Evolutionary conservation across 306 rosid genomes (phyloP), one percentile per base, ranked within the genome.

Genomic region (Sindora glabra): DNA sequence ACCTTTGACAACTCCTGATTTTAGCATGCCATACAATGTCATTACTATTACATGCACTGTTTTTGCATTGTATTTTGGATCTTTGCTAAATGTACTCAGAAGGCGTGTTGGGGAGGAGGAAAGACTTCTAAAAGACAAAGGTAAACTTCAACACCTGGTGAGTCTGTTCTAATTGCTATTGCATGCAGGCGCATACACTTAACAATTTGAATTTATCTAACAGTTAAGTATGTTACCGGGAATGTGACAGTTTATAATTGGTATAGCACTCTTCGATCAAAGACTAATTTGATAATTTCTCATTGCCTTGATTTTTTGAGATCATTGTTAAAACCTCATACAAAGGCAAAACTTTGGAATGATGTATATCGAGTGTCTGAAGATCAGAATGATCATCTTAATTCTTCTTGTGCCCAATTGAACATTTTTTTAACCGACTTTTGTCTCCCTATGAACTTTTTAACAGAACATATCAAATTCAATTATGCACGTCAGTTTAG

Each of bases 1-100:
- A 62, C 95, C 99, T 27, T 68, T 92, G 77, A 89, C 99, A 24
- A 89, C 96, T 56, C 99, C 96, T 2, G 96, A 92, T 80, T 92
- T 89, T 75, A 92, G 99, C 64, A 89, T 92, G 99, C 96, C 96
- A 49, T 89, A 88, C 80, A 86, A 92, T 58, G 96, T 89, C 60
- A 89, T 92, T 77, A 86, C 99, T 60, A 89, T 92, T 61, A 86
- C 96, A 5, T 92, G 95, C 85, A 92, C 94, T 0, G 81, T 86
- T 32, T 89, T 83, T 53, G 99, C 99, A 2, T 73, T 92, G 74
- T 83, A 86, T 68, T 92, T 92, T 75, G 96, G 99, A 60, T 80
- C 96, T 58, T 76, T 89, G 76, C 83, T 86, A 37, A 92, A 86
- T 59, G 90, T 84, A 27, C 94, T 89, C 71, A 78, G 90, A 29